A percentile compares a stretch with the other conserved stretches of the same genome.
Evolutionary conservation across 2,329 filamentous ascomycete species (phyloP).

Genomic region (Didymella keratinophila): DNA sequence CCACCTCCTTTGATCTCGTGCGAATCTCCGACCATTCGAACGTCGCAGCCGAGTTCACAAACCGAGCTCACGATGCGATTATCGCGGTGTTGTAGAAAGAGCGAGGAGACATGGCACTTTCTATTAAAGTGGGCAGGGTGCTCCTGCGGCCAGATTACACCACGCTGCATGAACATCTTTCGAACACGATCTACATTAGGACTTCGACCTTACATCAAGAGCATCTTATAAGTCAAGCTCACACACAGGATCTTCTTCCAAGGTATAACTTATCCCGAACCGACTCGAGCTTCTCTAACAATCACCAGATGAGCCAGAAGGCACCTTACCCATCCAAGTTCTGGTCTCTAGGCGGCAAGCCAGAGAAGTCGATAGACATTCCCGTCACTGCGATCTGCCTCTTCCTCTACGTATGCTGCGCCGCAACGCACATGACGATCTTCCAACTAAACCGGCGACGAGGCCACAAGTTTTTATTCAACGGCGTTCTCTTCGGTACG

Average conservation of each 20-base stretch:
- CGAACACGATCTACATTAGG: not conserved
- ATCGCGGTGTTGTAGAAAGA: not conserved
- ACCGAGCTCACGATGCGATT: not conserved
- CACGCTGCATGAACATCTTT: not conserved
- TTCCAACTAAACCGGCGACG: constrained; percentile 48
- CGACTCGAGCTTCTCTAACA: not conserved
- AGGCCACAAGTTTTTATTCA: constrained; percentile 53
- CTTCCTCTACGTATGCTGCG: constrained; percentile 48
- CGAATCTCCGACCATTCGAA: not conserved
- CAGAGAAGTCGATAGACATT: constrained; percentile 48
- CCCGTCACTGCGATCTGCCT: constrained; percentile 53
- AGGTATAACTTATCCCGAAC: not conserved
- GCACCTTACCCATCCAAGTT: constrained; percentile 35
- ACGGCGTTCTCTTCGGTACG: constrained; percentile 47
- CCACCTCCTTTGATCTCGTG: not conserved
- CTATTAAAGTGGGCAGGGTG: not conserved
- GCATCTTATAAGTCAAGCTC: not conserved
- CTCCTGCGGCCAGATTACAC: not conserved
- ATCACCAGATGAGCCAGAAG: constrained; percentile 3
- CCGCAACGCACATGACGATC: constrained; percentile 51
- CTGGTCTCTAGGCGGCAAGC: constrained; percentile 48
- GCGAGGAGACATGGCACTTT: not conserved
- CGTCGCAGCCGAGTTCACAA: not conserved
- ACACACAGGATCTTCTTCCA: not conserved
- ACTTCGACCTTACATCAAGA: not conserved